These are phyloP conservation scores for Macrolepiota albuminosa DNA, from an alignment of 768 basidiomycete species.

Conservation along the genomic window DNA sequence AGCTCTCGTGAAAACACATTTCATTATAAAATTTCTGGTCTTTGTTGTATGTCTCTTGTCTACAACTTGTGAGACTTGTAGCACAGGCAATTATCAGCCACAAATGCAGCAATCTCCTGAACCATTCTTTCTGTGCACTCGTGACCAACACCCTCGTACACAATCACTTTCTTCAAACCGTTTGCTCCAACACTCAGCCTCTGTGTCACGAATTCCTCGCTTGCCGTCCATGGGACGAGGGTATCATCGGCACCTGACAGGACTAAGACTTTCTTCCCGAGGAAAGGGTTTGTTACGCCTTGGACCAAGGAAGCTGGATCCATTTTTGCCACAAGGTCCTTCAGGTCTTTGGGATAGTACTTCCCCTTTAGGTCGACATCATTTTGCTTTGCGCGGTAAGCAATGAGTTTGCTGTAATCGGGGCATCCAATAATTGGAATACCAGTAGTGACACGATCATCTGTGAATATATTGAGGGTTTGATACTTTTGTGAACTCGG, in stretches of 20 bases:
- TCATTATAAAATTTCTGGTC: too few species aligned
- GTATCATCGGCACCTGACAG: conserved; percentile 62
- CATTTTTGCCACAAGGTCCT: conserved; percentile 36
- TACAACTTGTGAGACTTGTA: neutral
- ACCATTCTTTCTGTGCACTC: conserved; percentile 60
- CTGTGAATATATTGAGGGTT: conserved; percentile 19
- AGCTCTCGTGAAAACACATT: too few species aligned
- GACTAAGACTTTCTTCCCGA: conserved; percentile 69
- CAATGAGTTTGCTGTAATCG: conserved; percentile 55
- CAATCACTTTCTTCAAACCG: conserved; percentile 52
- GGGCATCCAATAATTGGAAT: conserved; percentile 68
- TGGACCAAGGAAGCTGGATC: conserved; percentile 44
- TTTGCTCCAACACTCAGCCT: conserved; percentile 43
- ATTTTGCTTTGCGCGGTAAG: conserved; percentile 43
- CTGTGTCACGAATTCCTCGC: conserved; percentile 47
- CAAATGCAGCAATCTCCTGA: conserved; percentile 34
- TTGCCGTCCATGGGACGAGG: conserved; percentile 63
- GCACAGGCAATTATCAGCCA: conserved; percentile 18
- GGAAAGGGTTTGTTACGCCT: conserved; percentile 49
- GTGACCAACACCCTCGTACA: conserved; percentile 59
- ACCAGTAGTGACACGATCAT: conserved; percentile 39
- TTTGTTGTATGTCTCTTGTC: neutral
- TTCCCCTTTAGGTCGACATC: conserved; percentile 44
- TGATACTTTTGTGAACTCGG: neutral
- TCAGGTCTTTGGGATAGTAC: conserved; percentile 51